phyloP scores from a whole-genome alignment of 2,329 filamentous ascomycete genomes.

The Fusarium staphyleae region DNA sequence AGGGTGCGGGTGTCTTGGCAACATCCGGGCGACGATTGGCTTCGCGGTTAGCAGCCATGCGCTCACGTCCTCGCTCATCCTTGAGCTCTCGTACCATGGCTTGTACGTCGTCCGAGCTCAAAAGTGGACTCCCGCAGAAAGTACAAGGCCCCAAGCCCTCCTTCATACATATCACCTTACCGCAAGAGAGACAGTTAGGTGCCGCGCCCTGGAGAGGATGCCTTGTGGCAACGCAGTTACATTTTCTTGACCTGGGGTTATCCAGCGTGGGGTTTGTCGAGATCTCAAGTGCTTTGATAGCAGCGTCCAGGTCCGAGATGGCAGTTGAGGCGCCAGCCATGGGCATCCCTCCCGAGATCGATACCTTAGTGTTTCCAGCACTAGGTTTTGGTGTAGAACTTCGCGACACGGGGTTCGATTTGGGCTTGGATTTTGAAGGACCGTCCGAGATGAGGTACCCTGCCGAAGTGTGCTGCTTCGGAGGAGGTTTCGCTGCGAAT shows the following conservation, averaged over 20 bases:
- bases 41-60: constrained; percentile 81
- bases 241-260: constrained; percentile 66
- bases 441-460: constrained; percentile 85
- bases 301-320: constrained; percentile 75
- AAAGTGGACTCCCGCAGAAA: constrained; percentile 79
- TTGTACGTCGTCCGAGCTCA: constrained; percentile 77
- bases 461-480: constrained; percentile 65
- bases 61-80: constrained; percentile 86
- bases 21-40: constrained; percentile 72
- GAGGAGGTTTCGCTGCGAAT: constrained; percentile 51
- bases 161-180: constrained; percentile 93
- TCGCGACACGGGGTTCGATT: constrained; percentile 59
- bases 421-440: constrained; percentile 63
- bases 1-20: constrained; percentile 65
- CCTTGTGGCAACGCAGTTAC: constrained; percentile 85
- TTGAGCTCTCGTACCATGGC: constrained; percentile 84
- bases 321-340: constrained; percentile 84
- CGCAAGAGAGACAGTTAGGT: constrained; percentile 90
- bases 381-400: constrained; percentile 62
- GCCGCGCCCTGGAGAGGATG: constrained; percentile 91
- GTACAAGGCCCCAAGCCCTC: constrained; percentile 95
- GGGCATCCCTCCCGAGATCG: constrained; percentile 76
- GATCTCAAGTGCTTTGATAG: constrained; percentile 89
- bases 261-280: constrained; percentile 82
- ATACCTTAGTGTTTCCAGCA: constrained; percentile 67